phyloP scores from a whole-genome alignment of 1,139 yeast species.

The Geotrichum klebahnii region DNA sequence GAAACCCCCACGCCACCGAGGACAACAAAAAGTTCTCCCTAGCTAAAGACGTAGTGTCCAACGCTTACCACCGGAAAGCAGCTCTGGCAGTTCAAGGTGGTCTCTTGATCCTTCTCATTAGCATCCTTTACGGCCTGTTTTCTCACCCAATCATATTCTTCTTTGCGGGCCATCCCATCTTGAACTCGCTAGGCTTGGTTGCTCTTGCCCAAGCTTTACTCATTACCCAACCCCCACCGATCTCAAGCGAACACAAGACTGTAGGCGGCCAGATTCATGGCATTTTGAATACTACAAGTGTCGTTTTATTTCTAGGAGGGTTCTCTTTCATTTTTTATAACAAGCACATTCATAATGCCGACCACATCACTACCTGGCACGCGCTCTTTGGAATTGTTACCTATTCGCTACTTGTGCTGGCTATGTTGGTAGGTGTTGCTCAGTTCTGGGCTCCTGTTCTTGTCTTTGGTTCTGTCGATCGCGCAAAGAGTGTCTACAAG shows the following conservation, averaged over 20 bases:
- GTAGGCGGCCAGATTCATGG: constrained; percentile 34
- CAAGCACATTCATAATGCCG: constrained; percentile 30
- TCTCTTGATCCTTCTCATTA: constrained; percentile 18
- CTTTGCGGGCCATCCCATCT: constrained; percentile 31
- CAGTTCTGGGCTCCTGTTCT: constrained; percentile 32
- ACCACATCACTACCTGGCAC: constrained; percentile 35
- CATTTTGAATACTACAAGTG: constrained; percentile 28
- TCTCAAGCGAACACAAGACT: constrained; percentile 29
- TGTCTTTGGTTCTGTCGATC: constrained; percentile 31
- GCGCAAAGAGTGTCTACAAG: constrained; percentile 34
- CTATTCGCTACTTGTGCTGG: constrained; percentile 24
- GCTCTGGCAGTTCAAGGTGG: constrained; percentile 27
- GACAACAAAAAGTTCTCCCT: too few relatives aligned
- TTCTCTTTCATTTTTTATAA: constrained; percentile 30
- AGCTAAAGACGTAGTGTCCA: too few relatives aligned
- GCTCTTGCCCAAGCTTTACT: constrained; percentile 28
- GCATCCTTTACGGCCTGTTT: constrained; percentile 25
- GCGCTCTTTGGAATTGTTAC: constrained; percentile 33
- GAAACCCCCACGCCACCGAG: too few relatives aligned
- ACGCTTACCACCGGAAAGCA: constrained; percentile 19
- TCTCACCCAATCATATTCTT: constrained; percentile 24
- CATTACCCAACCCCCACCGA: constrained; percentile 29
- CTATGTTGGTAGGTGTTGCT: constrained; percentile 29
- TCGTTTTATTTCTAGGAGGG: constrained; percentile 26
- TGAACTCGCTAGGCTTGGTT: constrained; percentile 28